phyloP scores from a whole-genome alignment of 1,139 yeast species.

The Tardiomyces depauwii region DNA sequence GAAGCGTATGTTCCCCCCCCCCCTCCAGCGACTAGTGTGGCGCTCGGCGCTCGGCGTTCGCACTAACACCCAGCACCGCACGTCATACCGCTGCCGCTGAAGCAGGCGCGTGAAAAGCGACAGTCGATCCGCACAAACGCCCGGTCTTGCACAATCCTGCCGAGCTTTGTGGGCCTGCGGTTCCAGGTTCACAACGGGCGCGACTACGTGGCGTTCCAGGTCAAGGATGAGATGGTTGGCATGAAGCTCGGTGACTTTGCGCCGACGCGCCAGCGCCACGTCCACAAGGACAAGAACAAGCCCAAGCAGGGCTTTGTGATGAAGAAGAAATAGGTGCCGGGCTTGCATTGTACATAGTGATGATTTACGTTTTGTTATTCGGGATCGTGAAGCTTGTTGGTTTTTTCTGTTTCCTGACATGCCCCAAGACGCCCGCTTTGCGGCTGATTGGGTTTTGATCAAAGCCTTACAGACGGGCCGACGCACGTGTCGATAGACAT shows the following conservation, averaged over 20 bases:
- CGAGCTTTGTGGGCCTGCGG: constrained; percentile 87
- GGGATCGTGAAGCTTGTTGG: not conserved
- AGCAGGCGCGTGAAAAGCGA: constrained; percentile 69
- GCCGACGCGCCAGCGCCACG: constrained; percentile 79
- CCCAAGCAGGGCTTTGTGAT: not conserved
- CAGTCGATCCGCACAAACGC: constrained; percentile 92
- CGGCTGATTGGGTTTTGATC: too few species aligned
- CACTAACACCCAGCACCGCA: constrained; percentile 53
- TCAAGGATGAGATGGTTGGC: constrained; percentile 97
- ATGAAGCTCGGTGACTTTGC: constrained; percentile 92
- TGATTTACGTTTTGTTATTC: not conserved
- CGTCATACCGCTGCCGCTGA: constrained; percentile 85
- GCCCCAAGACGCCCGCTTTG: too few species aligned
- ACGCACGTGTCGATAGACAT: too few species aligned
- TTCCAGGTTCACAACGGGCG: constrained; percentile 95
- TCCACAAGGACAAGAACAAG: constrained; percentile 45
- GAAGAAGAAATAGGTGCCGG: not conserved
- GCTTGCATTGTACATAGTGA: not conserved
- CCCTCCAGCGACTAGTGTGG: too few species aligned
- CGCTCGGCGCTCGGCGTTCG: too few species aligned
- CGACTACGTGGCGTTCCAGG: constrained; percentile 79
- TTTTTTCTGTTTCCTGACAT: not conserved
- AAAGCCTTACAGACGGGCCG: too few species aligned
- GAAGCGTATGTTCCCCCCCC: constrained; percentile 31
- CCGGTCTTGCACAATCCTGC: constrained; percentile 84